Base-by-base conservation (phyloP, 352 stramenopile species). In the Globisporangium ultimum region DNA sequence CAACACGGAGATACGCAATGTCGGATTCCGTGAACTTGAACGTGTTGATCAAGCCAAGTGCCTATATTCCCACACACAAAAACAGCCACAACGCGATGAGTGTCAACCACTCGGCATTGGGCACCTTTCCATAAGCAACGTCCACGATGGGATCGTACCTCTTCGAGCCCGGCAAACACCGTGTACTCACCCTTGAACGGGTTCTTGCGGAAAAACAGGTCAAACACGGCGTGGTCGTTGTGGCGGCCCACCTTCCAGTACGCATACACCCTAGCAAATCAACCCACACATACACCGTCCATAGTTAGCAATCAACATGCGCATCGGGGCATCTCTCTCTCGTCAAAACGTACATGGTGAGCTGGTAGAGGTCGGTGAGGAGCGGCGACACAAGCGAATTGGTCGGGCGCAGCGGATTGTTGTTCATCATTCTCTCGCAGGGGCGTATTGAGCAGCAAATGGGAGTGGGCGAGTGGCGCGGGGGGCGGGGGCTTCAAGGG, bases 131-230 rank as follows among this genome's bases (percentile, higher is more conserved):
- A 32, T 3, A 52, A 20, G 18, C 36, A 21, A 22, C 34, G 14
- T 14, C 0, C 36, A 48, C 21, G 13, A 34, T 56, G 20, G 18
- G 1, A 7, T 32, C 28, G 34, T n/a, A 64, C 58, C 58, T 98
- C 91, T 64, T 97, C 90, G 36, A 98, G 68, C 5, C 95, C 95
- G 36, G 87, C 93, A 64, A 98, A 98, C 32, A 98, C 84, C 51
- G 89, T 98, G 76, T 97, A 98, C 63, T 98, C 94, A 52, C 97
- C 97, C 54, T 98, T 79, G 76, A 99, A 99, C 13, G 97, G 97
- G 76, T 98, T 99, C 78, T 99, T 99, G 50, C 98, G 93, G 81
- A 99, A 99, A 76, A 99, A 99, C 5, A 99, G 73, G 53, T 98
- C 94, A 54, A 98, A 98, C 28, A 97, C 91, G 11, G 90, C 88